Evolutionary conservation across 495 filamentous ascomycete genomes (phyloP).

Genomic region (Aspergillus bridgeri): DNA sequence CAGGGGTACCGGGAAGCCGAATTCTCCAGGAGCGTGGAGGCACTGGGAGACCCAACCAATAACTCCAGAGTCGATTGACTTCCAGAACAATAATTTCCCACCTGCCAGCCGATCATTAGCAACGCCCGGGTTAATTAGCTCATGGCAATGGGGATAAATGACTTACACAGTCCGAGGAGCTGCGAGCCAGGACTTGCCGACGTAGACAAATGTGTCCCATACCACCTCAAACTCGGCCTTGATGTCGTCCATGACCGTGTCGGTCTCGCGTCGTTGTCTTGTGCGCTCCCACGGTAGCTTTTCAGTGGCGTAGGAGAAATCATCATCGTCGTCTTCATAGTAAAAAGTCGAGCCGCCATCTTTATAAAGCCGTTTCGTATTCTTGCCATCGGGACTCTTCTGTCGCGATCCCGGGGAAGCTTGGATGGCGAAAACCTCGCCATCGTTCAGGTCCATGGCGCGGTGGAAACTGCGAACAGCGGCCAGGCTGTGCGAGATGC

Average conservation of each 20-base stretch:
- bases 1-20: slow-evolving; percentile 29
- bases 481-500: slow-evolving; percentile 72
- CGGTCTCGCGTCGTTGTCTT: slow-evolving; percentile 23
- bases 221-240: slow-evolving; percentile 60
- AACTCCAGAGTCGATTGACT: slow-evolving; percentile 62
- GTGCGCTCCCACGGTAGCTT: slow-evolving; percentile 37
- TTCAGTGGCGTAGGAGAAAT: slow-evolving; percentile 33
- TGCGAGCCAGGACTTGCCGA: slow-evolving; percentile 66
- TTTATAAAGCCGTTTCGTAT: slow-evolving; percentile 24
- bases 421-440: slow-evolving; percentile 34
- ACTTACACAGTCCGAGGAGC: slow-evolving; percentile 73
- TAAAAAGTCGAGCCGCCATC: slow-evolving; percentile 40
- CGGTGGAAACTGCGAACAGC: slow-evolving; percentile 73
- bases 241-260: slow-evolving; percentile 55
- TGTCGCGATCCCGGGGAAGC: slow-evolving; percentile 21
- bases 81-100: slow-evolving; percentile 60
- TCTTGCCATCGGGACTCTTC: slow-evolving; percentile 16
- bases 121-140: not conserved
- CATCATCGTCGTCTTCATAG: slow-evolving; percentile 41
- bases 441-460: slow-evolving; percentile 42
- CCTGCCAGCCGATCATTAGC: slow-evolving; percentile 32
- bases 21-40: slow-evolving; percentile 65
- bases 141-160: not conserved
- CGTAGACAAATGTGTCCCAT: slow-evolving; percentile 56
- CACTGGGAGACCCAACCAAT: slow-evolving; percentile 76